Base-by-base conservation (phyloP, 495 filamentous ascomycete genomes). In the Entonaema liquescens region DNA sequence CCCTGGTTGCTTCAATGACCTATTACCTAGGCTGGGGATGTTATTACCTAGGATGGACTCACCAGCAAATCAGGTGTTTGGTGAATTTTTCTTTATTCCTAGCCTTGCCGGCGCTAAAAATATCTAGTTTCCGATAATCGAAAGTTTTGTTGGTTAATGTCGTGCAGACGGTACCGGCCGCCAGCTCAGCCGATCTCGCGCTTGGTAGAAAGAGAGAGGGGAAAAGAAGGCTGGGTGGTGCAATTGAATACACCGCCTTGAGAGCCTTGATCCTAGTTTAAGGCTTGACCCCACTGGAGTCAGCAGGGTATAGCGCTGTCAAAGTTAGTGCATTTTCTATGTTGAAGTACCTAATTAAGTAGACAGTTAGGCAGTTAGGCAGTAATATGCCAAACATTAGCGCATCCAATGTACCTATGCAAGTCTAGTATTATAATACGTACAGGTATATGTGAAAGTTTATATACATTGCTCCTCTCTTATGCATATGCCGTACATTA, bases 141-240 rank as follows among this genome's bases (percentile, higher is more conserved):
- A 64, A 72, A 72, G 64, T 59, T 61, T 63, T n/a, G 23, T 29
- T 53, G 7, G 17, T 56, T 17, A 40, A 70, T 65, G 54, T 64
- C 28, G 67, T 64, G 42, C 55, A 60, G 62, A 56, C 56, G 56
- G 56, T 65, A 29, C 62, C 62, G 38, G 38, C 68, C 62, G 68
- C 23, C 56, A 36, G 11, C 29, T 64, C 49, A 60, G 44, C 60
- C 55, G 61, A 64, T 55, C 21, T 68, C 50, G 44, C 19, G 67
- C 35, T 47, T 6, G 19, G 44, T 17, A 40, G 19, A 42, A 6
- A 21, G 25, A 49, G 19, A 17, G 44, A 58, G 38, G 47, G 28
- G 47, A 19, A 35, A 36, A 60, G 35, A 11, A 35, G 23, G 35
- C 21, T 33, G 35, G 53, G 31, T 57, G 64, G 56, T 67, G 65